A percentile compares a stretch with the other conserved stretches of the same genome.
These are phyloP conservation scores for Antitrichia curtipendula DNA, from an alignment of 225 moss, liverwort and hornwort genomes.

Conservation along the genomic window DNA sequence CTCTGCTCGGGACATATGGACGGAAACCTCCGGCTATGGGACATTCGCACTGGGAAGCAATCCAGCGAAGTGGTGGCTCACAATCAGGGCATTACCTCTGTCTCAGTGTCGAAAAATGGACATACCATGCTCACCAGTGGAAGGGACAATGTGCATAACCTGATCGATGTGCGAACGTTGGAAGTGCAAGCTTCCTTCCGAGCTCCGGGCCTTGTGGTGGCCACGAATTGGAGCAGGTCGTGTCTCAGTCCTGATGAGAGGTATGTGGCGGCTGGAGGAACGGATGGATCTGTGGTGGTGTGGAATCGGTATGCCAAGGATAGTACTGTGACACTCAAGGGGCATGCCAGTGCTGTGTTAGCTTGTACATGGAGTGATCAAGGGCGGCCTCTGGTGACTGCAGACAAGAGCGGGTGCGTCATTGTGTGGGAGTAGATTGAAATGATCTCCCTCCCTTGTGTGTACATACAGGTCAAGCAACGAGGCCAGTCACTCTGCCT, in stretches of 20 bases:
- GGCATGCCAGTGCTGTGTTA: conserved; percentile 48
- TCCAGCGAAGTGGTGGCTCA: conserved; percentile 83
- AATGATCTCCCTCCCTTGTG: neutral
- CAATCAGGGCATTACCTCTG: conserved; percentile 73
- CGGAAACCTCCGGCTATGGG: conserved; percentile 81
- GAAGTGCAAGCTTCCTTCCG: conserved; percentile 74
- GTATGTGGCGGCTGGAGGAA: conserved; percentile 67
- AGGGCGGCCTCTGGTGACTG: conserved; percentile 64
- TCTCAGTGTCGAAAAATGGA: conserved; percentile 65
- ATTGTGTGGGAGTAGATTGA: conserved; percentile 63
- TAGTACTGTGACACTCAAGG: conserved; percentile 44
- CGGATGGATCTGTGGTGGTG: conserved; percentile 64
- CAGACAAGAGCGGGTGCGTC: conserved; percentile 70
- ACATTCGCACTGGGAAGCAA: conserved; percentile 70
- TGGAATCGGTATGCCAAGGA: conserved; percentile 60
- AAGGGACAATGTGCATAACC: conserved; percentile 69
- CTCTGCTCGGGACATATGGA: conserved; percentile 92
- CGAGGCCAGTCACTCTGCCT: neutral
- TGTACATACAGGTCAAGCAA: neutral
- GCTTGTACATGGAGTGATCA: conserved; percentile 79
- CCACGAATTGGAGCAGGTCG: conserved; percentile 84
- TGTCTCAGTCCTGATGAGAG: conserved; percentile 78
- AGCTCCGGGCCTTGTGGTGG: conserved; percentile 41
- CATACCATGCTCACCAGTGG: conserved; percentile 65
- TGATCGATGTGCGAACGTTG: conserved; percentile 76